These are phyloP conservation scores for Yarrowia phangngaensis DNA, from an alignment of 805 yeast species.

Conservation along the genomic window DNA sequence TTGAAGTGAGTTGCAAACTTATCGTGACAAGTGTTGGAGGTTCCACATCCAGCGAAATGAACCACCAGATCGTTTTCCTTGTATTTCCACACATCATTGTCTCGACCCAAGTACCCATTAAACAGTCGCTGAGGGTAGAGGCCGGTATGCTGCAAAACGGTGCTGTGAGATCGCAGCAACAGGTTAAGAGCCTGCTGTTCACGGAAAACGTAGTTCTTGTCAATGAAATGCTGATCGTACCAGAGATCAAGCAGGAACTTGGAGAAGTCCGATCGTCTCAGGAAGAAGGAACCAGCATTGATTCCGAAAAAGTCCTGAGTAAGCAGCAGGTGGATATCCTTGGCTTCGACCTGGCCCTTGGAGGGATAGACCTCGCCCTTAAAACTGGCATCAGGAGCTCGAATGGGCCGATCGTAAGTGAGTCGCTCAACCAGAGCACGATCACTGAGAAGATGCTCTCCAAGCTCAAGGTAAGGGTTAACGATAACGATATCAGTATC, in stretches of 20 bases:
- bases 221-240: slow-evolving; percentile 33
- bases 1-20: slow-evolving; percentile 13
- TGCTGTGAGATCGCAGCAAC: slow-evolving; percentile 30
- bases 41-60: slow-evolving; percentile 37
- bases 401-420: slow-evolving; percentile 33
- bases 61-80: slow-evolving; percentile 35
- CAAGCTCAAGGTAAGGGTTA: slow-evolving; percentile 36
- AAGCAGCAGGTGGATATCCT: slow-evolving; percentile 34
- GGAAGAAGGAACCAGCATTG: slow-evolving; percentile 40
- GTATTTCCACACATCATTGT: slow-evolving; percentile 26
- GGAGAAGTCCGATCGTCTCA: slow-evolving; percentile 34
- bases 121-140: slow-evolving; percentile 37
- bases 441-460: slow-evolving; percentile 36
- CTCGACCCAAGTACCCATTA: slow-evolving; percentile 34
- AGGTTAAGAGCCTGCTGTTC: slow-evolving; percentile 36
- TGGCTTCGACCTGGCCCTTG: slow-evolving; percentile 19
- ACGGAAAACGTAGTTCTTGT: slow-evolving; percentile 30
- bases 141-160: slow-evolving; percentile 32
- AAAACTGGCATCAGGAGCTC: slow-evolving; percentile 27
- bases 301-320: slow-evolving; percentile 36
- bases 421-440: slow-evolving; percentile 33
- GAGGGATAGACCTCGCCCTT: slow-evolving; percentile 11
- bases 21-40: slow-evolving; percentile 15
- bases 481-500: slow-evolving; percentile 41
- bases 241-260: slow-evolving; percentile 37